Conservation (phyloP, 176 grass and related monocot genomes). For the Oryza meyeriana region DNA sequence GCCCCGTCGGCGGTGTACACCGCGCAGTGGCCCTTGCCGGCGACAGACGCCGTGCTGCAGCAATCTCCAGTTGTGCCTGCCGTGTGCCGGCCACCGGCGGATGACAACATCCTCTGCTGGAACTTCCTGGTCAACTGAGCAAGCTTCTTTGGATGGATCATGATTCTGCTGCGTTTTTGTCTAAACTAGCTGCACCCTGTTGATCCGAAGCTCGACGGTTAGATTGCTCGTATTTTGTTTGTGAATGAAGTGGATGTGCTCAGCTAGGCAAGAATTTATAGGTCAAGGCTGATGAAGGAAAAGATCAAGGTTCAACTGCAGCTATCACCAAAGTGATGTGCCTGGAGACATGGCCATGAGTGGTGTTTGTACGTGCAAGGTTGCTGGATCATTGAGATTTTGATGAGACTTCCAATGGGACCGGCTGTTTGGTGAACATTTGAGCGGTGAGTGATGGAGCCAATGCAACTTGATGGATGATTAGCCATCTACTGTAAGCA, state of each 20-base stretch:
- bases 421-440: neutral
- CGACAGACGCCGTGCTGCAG: neutral
- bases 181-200: neutral
- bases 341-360: conserved; percentile 37
- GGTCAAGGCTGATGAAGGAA: neutral
- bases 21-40: conserved; percentile 4
- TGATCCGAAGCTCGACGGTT: neutral
- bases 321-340: neutral
- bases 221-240: neutral
- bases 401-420: conserved; percentile 12
- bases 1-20: conserved; percentile 17
- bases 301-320: neutral
- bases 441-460: neutral
- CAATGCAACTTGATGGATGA: neutral
- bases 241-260: neutral
- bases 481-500: neutral
- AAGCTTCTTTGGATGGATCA: conserved; percentile 47
- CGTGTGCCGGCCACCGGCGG: neutral
- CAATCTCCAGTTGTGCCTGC: neutral
- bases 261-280: conserved; percentile 27
- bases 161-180: neutral
- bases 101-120: conserved; percentile 32
- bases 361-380: conserved; percentile 17
- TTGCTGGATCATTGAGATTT: neutral
- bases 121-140: conserved; percentile 43